Base-by-base conservation (phyloP, 176 grass and related monocot species). In the Ensete ventricosum region DNA sequence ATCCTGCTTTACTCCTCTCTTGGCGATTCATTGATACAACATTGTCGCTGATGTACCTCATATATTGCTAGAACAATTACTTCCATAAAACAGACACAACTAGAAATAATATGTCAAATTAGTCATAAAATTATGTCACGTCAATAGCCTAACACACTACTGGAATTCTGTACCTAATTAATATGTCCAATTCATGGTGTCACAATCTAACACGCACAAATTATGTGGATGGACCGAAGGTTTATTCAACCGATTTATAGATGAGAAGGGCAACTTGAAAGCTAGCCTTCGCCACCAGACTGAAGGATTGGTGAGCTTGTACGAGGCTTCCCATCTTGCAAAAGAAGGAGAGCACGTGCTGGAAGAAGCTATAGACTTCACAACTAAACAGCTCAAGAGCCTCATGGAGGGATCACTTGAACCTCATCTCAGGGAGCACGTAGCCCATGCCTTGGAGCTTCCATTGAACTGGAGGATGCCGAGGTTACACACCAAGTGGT, bases 401-500 rank as follows among this genome's bases (percentile, higher is more conserved):
- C 26, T 68, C 14, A 26, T 58, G 55, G 14, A 24, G 11, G 25
- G 25, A 11, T 48, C 12, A 68, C 55, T 58, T 12, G 65, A 68
- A 0, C 22, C 65, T 14, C 12, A 68, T 9, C 23, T 49, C 14
- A 29, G 19, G 49, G 73, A 62, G 53, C 1, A 21, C 3, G 54
- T 49, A 8, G 1, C 7, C 21, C 73, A 48, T 75, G 54, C 54
- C 22, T 75, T 75, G 52, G 73, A 75, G 14, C 25, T 59, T 43
- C 73, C 73, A 23, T 14, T 72, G 49, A 27, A 72, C 17, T 72
- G 69, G 69, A 16, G 69, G 17, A 52, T 72, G 48, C 14, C 34
- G 11, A 72, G 69, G 48, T 52, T 53, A 20, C 68, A 71, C 2
- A 51, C 68, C 14, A 51, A 14, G n/a, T 71, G 68, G 68, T 71